These are phyloP conservation scores for Penicillium sp. DNA, from an alignment of 2,329 filamentous ascomycete genomes.

Conservation along the genomic window DNA sequence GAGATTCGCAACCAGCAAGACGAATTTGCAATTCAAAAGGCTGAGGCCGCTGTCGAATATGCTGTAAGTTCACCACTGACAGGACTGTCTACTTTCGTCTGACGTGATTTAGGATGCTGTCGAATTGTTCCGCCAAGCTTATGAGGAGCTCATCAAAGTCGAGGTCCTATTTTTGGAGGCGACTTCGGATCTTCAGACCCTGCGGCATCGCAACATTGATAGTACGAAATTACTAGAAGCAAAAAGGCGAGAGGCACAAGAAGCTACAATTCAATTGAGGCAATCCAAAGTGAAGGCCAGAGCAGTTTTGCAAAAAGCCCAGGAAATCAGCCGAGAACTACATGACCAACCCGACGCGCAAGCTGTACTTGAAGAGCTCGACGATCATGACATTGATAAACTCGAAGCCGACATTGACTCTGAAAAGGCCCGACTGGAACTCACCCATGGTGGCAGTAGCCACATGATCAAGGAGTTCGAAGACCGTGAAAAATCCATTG, in stretches of 20 bases:
- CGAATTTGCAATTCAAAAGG: slow-evolving; percentile 55
- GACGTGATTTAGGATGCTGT: slow-evolving; percentile 52
- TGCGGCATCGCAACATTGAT: slow-evolving; percentile 64
- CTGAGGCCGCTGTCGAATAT: slow-evolving; percentile 55
- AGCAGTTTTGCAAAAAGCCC: slow-evolving; percentile 18
- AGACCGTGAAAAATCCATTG: slow-evolving; percentile 67
- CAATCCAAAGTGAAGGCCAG: slow-evolving; percentile 20
- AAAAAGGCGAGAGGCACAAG: slow-evolving; percentile 42
- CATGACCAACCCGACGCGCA: slow-evolving; percentile 24
- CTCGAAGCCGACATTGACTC: slow-evolving; percentile 72
- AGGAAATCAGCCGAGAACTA: slow-evolving; percentile 12
- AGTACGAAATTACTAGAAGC: slow-evolving; percentile 51
- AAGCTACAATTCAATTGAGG: slow-evolving; percentile 38
- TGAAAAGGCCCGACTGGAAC: slow-evolving; percentile 71
- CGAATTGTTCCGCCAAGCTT: slow-evolving; percentile 58
- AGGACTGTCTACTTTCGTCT: slow-evolving; percentile 1
- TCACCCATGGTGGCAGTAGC: slow-evolving; percentile 75
- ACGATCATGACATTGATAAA: slow-evolving; percentile 58
- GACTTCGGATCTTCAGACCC: slow-evolving; percentile 68
- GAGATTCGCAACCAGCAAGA: slow-evolving; percentile 57
- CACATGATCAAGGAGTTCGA: slow-evolving; percentile 76
- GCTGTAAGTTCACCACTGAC: slow-evolving; percentile 42
- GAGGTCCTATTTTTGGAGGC: slow-evolving; percentile 75
- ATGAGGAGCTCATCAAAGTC: slow-evolving; percentile 65
- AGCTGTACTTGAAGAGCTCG: slow-evolving; percentile 46